Evolutionary conservation across 495 filamentous ascomycete genomes (phyloP), one percentile per base, ranked within the genome.

Genomic region (Penicillium canescens): DNA sequence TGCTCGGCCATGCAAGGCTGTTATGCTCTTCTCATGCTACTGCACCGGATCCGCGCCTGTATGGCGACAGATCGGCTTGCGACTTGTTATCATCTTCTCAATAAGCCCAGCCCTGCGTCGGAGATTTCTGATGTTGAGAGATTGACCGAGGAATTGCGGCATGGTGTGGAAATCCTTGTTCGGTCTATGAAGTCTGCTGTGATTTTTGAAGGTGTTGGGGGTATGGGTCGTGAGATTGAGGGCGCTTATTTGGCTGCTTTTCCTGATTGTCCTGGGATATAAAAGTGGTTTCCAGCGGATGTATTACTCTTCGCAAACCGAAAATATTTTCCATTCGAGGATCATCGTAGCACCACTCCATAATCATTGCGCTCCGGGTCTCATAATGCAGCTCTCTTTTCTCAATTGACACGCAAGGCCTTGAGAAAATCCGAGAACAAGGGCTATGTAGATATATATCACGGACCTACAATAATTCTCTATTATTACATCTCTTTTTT

Each of bases 1-100:
- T 80, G 76, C 38, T 78, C 74, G 46, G 77, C 76, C 6, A 81
- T 82, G 78, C 79, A 82, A 50, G 68, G 69, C 35, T 74, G 70
- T 38, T 82, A 82, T 54, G 69, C 73, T 7, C 65, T 82, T 42
- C 66, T 81, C 6, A 82, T 82, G 78, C 42, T 66, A 11, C 48
- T 66, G 23, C 61, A 65, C 21, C 61, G 58, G 42, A 61, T 77
- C 11, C 70, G 71, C 11, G 60, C 71, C 7, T 62, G 41, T 50
- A 34, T 61, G 13, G 44, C 46, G 9, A 55, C 59, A 5, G 55
- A 53, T 41, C 53, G 47, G 37, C 46, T 63, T 18, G 38, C 24
- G 12, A 39, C 46, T 4, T 66, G 62, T 34, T 66, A 63, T 28
- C 56, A 66, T 56, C 41, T 65, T 9, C 46, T 65, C 2, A 44